Conservation (phyloP, 2,329 filamentous ascomycete genomes). For the Pseudogymnoascus sp. region DNA sequence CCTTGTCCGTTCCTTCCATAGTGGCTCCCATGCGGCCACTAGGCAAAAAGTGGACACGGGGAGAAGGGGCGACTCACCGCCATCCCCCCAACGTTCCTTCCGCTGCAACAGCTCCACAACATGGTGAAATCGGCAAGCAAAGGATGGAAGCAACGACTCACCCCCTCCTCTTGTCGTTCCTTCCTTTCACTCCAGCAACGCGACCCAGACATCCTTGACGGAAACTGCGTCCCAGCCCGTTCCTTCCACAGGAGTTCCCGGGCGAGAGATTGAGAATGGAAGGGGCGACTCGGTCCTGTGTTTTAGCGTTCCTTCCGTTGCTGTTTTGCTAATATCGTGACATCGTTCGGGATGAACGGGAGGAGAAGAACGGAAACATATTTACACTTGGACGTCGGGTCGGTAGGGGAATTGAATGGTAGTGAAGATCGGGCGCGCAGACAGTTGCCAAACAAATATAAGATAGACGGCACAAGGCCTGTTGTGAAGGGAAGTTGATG, state of each 20-base stretch:
- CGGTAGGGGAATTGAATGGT: too few relatives aligned
- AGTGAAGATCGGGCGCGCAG: too few relatives aligned
- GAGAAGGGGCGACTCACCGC: not conserved
- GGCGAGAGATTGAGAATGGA: not conserved
- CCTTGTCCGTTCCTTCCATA: not conserved
- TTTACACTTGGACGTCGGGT: too few relatives aligned
- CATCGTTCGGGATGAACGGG: not conserved
- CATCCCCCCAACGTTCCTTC: not conserved
- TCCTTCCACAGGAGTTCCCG: not conserved
- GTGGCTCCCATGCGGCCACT: not conserved
- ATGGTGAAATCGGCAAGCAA: not conserved
- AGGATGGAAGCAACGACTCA: not conserved
- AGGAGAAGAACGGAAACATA: too few relatives aligned
- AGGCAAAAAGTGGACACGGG: not conserved
- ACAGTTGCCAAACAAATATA: too few relatives aligned
- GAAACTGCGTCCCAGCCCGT: not conserved
- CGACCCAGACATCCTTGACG: not conserved
- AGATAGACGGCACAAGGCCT: too few relatives aligned
- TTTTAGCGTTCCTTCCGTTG: not conserved
- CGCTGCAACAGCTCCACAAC: not conserved
- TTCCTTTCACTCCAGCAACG: not conserved
- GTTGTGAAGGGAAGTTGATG: too few relatives aligned
- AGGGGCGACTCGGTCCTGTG: not conserved
- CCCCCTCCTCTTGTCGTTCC: not conserved
- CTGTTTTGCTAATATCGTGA: not conserved